A percentile compares a stretch with the other conserved stretches of the same genome.
These are phyloP conservation scores for Hypoxylon lenormandii DNA, from an alignment of 495 filamentous ascomycete species.

Conservation along the genomic window DNA sequence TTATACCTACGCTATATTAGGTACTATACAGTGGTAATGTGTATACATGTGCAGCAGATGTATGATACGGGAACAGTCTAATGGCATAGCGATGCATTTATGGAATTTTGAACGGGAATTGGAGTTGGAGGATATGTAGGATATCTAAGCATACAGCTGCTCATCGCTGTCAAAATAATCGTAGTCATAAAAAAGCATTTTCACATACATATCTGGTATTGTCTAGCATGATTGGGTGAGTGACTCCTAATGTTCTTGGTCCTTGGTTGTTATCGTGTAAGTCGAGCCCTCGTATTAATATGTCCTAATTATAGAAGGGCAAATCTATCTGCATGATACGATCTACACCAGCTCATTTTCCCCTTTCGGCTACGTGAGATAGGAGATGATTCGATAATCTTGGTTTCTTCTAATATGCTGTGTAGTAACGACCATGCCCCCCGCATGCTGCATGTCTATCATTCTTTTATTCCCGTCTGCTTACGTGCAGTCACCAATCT, in stretches of 20 bases:
- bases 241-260: no score
- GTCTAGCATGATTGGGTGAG: no score
- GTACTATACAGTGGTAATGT: conserved; percentile 27
- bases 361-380: conserved; percentile 15
- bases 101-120: conserved; percentile 3
- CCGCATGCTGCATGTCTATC: not conserved
- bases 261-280: no score
- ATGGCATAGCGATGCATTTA: conserved; percentile 45
- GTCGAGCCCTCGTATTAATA: no score
- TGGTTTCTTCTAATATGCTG: no score
- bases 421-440: not conserved
- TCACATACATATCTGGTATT: no score
- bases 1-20: not conserved
- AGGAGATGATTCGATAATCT: conserved; percentile 24
- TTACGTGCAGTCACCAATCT: not conserved
- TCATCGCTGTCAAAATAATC: conserved; percentile 35
- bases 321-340: not conserved
- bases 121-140: conserved; percentile 3
- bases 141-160: conserved; percentile 13
- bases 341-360: conserved; percentile 1
- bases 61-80: conserved; percentile 34
- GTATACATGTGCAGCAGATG: conserved; percentile 37
- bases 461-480: not conserved
- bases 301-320: no score
- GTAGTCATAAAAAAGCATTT: conserved; percentile 34